Evolutionary conservation across 345 rosid species (phyloP).

Genomic region (Lepidium aucheri): DNA sequence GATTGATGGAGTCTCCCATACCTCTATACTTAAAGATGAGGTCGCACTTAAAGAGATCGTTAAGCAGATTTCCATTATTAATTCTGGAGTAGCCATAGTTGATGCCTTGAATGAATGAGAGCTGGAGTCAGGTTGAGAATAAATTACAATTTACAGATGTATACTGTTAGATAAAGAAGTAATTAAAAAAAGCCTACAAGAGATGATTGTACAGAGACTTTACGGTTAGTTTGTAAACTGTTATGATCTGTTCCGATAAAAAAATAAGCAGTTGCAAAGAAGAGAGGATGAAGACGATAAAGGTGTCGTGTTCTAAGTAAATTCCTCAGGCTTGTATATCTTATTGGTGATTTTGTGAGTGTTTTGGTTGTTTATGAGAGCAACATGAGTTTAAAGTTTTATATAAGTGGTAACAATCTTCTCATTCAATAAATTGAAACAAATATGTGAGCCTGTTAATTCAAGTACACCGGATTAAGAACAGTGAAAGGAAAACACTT

Average conservation of each 20-base stretch:
- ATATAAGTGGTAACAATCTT: background rate
- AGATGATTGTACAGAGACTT: background rate
- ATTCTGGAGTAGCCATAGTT: slow-evolving; percentile 14
- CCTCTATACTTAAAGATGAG: slow-evolving; percentile 41
- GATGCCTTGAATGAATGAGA: background rate
- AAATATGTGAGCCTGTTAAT: slow-evolving; percentile 2
- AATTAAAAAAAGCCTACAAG: background rate
- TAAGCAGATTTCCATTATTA: slow-evolving; percentile 37
- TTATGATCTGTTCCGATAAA: no score
- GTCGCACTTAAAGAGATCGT: slow-evolving; percentile 41
- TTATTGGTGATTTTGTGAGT: background rate
- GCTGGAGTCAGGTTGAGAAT: background rate
- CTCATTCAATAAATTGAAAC: slow-evolving; percentile 20
- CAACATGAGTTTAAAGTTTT: background rate
- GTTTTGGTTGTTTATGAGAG: no score
- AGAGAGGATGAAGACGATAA: no score
- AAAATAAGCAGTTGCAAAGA: no score
- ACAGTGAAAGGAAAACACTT: slow-evolving; percentile 8
- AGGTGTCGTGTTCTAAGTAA: background rate
- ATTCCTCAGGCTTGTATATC: background rate
- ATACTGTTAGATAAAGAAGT: background rate
- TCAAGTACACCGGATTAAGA: slow-evolving; percentile 8
- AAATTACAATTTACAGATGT: background rate
- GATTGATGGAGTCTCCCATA: slow-evolving; percentile 50
- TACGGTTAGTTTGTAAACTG: background rate